These are phyloP conservation scores for Stagonosporopsis rhizophila DNA, from an alignment of 2,329 filamentous ascomycete genomes.

Conservation along the genomic window DNA sequence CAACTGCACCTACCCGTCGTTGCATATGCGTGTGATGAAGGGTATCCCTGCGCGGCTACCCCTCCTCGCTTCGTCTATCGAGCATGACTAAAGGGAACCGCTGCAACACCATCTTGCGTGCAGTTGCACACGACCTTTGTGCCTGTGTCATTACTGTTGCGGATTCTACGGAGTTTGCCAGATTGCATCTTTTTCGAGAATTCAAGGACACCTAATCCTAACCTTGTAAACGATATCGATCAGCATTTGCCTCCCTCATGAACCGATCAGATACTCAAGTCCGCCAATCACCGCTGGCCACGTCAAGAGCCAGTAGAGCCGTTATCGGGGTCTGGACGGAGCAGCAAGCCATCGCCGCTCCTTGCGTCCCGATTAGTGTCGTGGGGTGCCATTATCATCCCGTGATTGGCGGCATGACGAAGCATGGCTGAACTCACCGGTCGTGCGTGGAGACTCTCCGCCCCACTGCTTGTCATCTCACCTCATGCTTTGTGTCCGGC, in stretches of 20 bases:
- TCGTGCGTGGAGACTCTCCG: constrained; percentile 29
- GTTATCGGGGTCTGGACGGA: constrained; percentile 47
- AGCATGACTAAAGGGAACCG: constrained; percentile 33
- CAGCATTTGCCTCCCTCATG: constrained; percentile 25
- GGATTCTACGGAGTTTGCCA: constrained; percentile 2
- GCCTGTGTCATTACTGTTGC: constrained; percentile 12
- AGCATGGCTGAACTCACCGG: constrained; percentile 33
- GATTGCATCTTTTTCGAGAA: background rate
- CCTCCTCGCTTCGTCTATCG: constrained; percentile 22
- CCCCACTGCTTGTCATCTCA: constrained; percentile 37
- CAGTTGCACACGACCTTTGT: constrained; percentile 32
- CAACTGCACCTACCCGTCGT: constrained; percentile 45
- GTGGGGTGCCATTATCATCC: constrained; percentile 23
- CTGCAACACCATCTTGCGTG: constrained; percentile 24
- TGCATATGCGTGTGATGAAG: constrained; percentile 50
- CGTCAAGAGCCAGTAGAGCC: constrained; percentile 46
- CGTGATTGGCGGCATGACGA: constrained; percentile 33
- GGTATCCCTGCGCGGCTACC: constrained; percentile 35
- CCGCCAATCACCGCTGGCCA: constrained; percentile 48
- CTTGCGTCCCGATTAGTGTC: constrained; percentile 44
- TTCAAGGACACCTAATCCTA: background rate
- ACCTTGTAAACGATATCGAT: constrained; percentile 16
- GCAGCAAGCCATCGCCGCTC: constrained; percentile 45
- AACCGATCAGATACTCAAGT: constrained; percentile 38
- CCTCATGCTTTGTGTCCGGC: constrained; percentile 27